Conservation (phyloP, 805 yeast species). For the Pichia heedii region DNA sequence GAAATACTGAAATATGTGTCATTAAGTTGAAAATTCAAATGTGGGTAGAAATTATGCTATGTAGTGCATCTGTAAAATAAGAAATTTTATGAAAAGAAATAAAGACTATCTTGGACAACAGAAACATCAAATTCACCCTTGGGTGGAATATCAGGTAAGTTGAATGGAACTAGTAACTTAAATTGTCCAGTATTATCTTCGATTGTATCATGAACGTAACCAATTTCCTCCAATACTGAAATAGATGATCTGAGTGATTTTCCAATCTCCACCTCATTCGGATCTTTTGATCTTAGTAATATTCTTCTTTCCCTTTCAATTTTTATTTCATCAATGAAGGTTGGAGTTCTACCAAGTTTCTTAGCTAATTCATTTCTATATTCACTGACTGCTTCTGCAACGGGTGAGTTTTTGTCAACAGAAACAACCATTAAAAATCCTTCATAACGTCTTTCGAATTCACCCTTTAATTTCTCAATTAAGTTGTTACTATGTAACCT, state of each 20-base stretch:
- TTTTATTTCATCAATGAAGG: constrained; percentile 63
- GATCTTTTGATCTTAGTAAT: constrained; percentile 44
- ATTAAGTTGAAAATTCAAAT: background rate
- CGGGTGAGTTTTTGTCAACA: constrained; percentile 42
- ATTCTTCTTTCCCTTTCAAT: constrained; percentile 58
- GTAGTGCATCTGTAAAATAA: background rate
- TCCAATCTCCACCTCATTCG: constrained; percentile 41
- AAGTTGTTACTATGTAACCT: constrained; percentile 66
- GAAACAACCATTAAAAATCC: constrained; percentile 55
- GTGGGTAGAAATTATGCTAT: no score
- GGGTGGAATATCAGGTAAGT: constrained; percentile 62
- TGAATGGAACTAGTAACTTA: constrained; percentile 56
- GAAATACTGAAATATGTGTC: background rate
- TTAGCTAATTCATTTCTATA: constrained; percentile 41
- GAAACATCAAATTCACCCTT: constrained; percentile 80
- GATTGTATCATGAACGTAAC: constrained; percentile 13
- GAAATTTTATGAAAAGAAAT: constrained; percentile 48
- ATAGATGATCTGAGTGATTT: constrained; percentile 59
- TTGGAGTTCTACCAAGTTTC: constrained; percentile 45
- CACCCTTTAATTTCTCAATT: constrained; percentile 60
- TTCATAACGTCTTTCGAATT: constrained; percentile 72
- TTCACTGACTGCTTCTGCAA: constrained; percentile 40
- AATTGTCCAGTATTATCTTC: constrained; percentile 18
- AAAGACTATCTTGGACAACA: constrained; percentile 60
- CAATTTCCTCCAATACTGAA: constrained; percentile 36